Evolutionary conservation across 2,329 filamentous ascomycete genomes (phyloP).

Genomic region (Cytospora leucostoma): DNA sequence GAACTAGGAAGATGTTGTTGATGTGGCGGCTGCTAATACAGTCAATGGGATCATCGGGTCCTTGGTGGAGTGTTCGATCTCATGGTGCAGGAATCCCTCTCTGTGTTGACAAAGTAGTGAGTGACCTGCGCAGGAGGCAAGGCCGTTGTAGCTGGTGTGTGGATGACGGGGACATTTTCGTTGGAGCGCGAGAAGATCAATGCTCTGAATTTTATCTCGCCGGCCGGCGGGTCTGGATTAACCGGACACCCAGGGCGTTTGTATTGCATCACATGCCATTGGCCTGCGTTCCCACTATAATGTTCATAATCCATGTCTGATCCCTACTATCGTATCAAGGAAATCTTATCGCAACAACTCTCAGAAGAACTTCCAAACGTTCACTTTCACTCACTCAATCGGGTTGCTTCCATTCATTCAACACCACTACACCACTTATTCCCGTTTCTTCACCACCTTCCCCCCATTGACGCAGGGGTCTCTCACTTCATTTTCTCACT

Average conservation of each 20-base stretch:
- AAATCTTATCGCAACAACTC: background rate
- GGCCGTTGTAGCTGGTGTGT: constrained; percentile 1
- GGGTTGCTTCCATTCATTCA: background rate
- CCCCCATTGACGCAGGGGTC: background rate
- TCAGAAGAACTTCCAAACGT: background rate
- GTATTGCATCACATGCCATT: background rate
- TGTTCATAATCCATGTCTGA: constrained; percentile 10
- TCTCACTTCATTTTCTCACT: background rate
- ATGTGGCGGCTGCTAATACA: background rate
- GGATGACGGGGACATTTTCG: constrained; percentile 29
- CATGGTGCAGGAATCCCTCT: constrained; percentile 3
- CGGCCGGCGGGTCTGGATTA: background rate
- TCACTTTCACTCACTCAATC: background rate
- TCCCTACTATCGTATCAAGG: constrained; percentile 2
- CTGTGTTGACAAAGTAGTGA: background rate
- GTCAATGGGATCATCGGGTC: constrained; percentile 21
- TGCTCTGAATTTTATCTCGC: constrained; percentile 20
- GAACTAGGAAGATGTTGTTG: background rate
- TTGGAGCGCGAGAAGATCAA: constrained; percentile 7
- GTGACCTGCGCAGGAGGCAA: constrained; percentile 12
- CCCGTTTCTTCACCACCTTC: background rate
- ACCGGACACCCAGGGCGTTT: constrained; percentile 6
- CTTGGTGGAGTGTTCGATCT: constrained; percentile 13
- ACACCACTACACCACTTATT: background rate
- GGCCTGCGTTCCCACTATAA: background rate